Evolutionary conservation across 225 moss, liverwort and hornwort genomes (phyloP).

Genomic region (Sphagnum tenellum): DNA sequence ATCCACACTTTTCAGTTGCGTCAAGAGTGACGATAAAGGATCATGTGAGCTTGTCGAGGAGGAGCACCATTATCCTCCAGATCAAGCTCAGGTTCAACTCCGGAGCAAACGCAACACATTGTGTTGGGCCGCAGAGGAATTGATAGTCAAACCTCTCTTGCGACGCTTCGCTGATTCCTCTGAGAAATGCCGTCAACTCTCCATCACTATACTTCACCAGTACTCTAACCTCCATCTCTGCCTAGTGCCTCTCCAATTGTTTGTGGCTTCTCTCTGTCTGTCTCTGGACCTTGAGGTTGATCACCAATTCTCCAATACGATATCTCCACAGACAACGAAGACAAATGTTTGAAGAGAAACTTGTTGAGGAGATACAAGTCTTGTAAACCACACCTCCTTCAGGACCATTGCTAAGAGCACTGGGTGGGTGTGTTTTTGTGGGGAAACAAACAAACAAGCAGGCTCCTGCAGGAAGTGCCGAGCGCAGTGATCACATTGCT

Average conservation of each 20-base stretch:
- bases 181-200: conserved; percentile 67
- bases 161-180: conserved; percentile 64
- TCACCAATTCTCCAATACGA: no score
- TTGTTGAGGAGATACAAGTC: no score
- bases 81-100: not conserved
- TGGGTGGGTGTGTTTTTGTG: no score
- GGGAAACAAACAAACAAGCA: conserved; percentile 8
- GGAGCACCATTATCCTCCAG: not conserved
- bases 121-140: conserved; percentile 67
- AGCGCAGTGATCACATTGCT: conserved; percentile 61
- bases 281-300: no score
- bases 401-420: no score
- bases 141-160: conserved; percentile 64
- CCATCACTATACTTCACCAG: conserved; percentile 44
- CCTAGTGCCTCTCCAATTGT: not conserved
- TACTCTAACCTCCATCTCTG: conserved; percentile 7
- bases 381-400: no score
- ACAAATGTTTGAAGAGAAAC: no score
- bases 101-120: conserved; percentile 28
- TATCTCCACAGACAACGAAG: no score
- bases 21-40: not conserved
- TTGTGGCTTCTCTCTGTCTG: not conserved
- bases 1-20: conserved; percentile 35
- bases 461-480: conserved; percentile 61
- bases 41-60: not conserved